A percentile compares a stretch with the other conserved stretches of the same genome.
Evolutionary conservation across 2,329 filamentous ascomycete species (phyloP).

Genomic region (Colletotrichum sp.): DNA sequence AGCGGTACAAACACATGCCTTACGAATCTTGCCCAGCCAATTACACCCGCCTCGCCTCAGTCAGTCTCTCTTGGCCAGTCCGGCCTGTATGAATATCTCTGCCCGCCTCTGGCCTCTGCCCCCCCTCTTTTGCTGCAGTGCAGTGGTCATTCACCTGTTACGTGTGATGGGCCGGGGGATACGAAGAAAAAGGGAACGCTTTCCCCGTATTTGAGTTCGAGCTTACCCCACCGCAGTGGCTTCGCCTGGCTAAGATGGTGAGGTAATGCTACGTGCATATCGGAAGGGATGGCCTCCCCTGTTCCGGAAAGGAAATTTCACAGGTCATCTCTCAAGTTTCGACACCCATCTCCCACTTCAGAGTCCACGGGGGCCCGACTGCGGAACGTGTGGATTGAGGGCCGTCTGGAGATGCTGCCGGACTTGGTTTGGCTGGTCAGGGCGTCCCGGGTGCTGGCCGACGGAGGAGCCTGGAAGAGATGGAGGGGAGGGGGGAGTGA

Average conservation of each 20-base stretch:
- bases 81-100: neutral
- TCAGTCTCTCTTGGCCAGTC: neutral
- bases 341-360: neutral
- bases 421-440: slow-evolving; percentile 1
- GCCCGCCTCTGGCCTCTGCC: neutral
- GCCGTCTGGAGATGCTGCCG: slow-evolving; percentile 11
- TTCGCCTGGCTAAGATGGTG: slow-evolving; percentile 16
- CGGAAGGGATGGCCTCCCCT: slow-evolving; percentile 18
- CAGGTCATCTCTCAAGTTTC: neutral
- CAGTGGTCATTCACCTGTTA: slow-evolving; percentile 6
- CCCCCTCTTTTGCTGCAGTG: neutral
- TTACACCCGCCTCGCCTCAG: slow-evolving; percentile 3
- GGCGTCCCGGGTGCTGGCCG: slow-evolving; percentile 1
- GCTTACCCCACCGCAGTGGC: slow-evolving; percentile 13
- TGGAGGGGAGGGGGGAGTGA: neutral
- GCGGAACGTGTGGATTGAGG: neutral
- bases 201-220: slow-evolving; percentile 16
- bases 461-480: neutral
- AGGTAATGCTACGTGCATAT: slow-evolving; percentile 21
- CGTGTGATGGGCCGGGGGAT: slow-evolving; percentile 16
- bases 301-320: slow-evolving; percentile 7
- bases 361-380: neutral
- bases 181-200: slow-evolving; percentile 13
- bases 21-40: neutral
- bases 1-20: slow-evolving; percentile 8